phyloP scores from a whole-genome alignment of 371 early-diverging fungal species.

The Batkoa obscura region DNA sequence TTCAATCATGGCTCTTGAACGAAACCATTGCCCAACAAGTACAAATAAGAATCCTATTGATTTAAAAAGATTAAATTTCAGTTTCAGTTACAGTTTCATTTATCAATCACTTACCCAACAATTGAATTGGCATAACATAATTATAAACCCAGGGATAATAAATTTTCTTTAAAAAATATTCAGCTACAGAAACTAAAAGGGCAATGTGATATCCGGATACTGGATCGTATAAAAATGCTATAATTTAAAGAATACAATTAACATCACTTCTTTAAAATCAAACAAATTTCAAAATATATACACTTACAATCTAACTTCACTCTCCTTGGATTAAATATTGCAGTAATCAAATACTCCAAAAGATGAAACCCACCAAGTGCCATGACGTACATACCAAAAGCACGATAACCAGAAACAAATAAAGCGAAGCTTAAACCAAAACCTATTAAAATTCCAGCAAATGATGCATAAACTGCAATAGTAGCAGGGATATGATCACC shows the following conservation, averaged over 20 bases:
- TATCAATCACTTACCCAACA: neutral
- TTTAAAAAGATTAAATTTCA: too few relatives aligned
- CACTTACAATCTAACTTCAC: slow-evolving; percentile 40
- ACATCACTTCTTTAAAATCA: neutral
- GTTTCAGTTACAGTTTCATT: too few relatives aligned
- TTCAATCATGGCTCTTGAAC: slow-evolving; percentile 57
- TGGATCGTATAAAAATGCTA: slow-evolving; percentile 61
- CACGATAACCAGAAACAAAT: neutral
- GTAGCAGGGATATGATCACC: neutral
- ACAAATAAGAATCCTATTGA: slow-evolving; percentile 14
- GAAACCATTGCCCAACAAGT: slow-evolving; percentile 34
- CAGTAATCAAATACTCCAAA: slow-evolving; percentile 58
- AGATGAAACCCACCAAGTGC: slow-evolving; percentile 46
- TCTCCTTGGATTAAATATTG: slow-evolving; percentile 38
- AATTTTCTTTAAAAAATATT: slow-evolving; percentile 38
- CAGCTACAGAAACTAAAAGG: slow-evolving; percentile 36
- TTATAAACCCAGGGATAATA: slow-evolving; percentile 37
- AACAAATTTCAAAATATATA: neutral
- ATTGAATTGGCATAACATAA: slow-evolving; percentile 25
- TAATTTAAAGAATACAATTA: neutral
- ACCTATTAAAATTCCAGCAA: slow-evolving; percentile 4
- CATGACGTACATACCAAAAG: slow-evolving; percentile 25
- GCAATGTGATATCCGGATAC: slow-evolving; percentile 50
- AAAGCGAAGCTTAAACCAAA: neutral
- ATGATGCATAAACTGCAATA: neutral